Base-by-base conservation (phyloP, 2,329 filamentous ascomycete species). In the Fusarium penzigii region DNA sequence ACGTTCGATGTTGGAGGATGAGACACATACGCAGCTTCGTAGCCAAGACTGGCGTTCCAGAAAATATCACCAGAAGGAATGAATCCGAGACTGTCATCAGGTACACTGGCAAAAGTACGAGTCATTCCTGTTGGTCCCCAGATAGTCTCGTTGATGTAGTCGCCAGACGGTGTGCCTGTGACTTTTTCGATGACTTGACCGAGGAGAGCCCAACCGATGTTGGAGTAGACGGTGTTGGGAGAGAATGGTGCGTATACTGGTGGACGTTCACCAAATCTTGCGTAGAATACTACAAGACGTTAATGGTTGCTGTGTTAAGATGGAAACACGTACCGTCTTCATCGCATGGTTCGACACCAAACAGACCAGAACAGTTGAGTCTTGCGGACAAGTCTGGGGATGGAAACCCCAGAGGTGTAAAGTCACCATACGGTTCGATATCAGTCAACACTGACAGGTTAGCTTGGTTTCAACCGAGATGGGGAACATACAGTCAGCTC, bases 41-140 rank as follows among this genome's bases (percentile, higher is more conserved):
- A 54, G 1, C 54, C 54, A n/a, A 57, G 46, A 1, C 43, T 54
- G 2, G 50, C 50, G 0, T 57, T 57, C 55, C 55, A 57, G 54
- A 50, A 57, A n/a, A 43, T 7, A 2, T 57, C 54, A 4, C 44
- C 14, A 1, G 17, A 7, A 1, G 54, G 39, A 0, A 57, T 54
- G 3, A 57, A 57, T 0, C 55, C 54, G 8, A 57, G 6, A 1
- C 46, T 48, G 13, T 42, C 39, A 13, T 36, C 44, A 2, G 55
- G 55, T 0, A 44, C 42, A 2, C 20, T 10, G 8, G 34, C 6
- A 0, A 29, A 57, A 3, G 55, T 57, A 0, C 57, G 20, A 0
- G 47, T 0, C 55, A 57, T 57, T 3, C 54, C 50, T 0, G 42
- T 45, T 2, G 54, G 50, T 2, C 41, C 44, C 55, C 50, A 57